Evolutionary conservation across 2,329 filamentous ascomycete species (phyloP).

Genomic region (Torrubiella hemipterigena): DNA sequence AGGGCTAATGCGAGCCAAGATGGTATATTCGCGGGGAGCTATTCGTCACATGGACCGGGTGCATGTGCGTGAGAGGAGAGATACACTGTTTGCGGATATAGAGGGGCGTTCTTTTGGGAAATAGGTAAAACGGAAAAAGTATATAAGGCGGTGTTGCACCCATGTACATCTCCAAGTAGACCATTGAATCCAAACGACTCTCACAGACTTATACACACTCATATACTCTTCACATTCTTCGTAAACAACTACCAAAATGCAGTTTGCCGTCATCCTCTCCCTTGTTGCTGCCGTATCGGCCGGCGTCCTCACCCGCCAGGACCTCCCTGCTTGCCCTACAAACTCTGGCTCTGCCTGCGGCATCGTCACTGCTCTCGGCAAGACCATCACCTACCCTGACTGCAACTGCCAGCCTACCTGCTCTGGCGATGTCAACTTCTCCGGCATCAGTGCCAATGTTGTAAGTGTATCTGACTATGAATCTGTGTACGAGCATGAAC

Average conservation of each 20-base stretch:
- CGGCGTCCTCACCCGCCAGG: constrained; percentile 1
- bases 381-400: constrained; percentile 3
- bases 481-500: neutral
- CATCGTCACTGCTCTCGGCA: neutral
- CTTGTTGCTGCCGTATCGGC: constrained; percentile 3
- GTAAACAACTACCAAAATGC: constrained; percentile 4
- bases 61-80: too few relatives aligned
- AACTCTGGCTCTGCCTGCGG: constrained; percentile 4
- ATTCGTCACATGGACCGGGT: too few relatives aligned
- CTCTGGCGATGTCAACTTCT: neutral
- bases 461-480: neutral
- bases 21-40: too few relatives aligned
- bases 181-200: too few relatives aligned
- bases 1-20: too few relatives aligned
- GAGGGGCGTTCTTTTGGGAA: too few relatives aligned
- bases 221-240: too few relatives aligned
- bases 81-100: too few relatives aligned
- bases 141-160: too few relatives aligned
- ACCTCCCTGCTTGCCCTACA: constrained; percentile 5
- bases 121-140: too few relatives aligned
- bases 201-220: too few relatives aligned
- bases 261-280: constrained; percentile 3
- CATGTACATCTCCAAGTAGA: too few relatives aligned
- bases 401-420: constrained; percentile 3
- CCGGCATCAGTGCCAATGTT: constrained; percentile 2